Percentiles rank a stretch among this genome's conserved stretches.
phyloP scores from a whole-genome alignment of 352 stramenopile species.

The Phytophthora sp. region DNA sequence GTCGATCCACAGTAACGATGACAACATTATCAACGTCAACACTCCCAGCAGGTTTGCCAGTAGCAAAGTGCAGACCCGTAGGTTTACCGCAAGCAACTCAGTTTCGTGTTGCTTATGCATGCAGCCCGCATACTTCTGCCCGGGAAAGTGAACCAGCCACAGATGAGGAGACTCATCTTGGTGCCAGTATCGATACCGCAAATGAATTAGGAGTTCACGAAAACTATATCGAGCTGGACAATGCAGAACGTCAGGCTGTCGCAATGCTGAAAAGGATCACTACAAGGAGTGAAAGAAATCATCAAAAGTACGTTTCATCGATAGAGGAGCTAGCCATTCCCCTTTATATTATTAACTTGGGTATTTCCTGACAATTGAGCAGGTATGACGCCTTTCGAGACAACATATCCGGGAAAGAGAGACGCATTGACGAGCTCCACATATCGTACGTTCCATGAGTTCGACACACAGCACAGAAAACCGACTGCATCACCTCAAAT shows the following conservation, averaged over 20 bases:
- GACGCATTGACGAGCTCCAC: slow-evolving; percentile 37
- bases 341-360: neutral
- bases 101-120: neutral
- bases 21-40: slow-evolving; percentile 31
- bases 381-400: slow-evolving; percentile 44
- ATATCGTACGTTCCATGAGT: slow-evolving; percentile 30
- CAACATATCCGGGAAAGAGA: slow-evolving; percentile 38
- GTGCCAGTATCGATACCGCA: neutral
- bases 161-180: slow-evolving; percentile 33
- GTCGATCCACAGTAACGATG: slow-evolving; percentile 2
- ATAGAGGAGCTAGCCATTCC: neutral
- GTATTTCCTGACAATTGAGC: neutral
- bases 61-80: neutral
- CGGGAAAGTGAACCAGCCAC: slow-evolving; percentile 42
- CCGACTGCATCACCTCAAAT: neutral
- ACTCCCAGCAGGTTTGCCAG: slow-evolving; percentile 15
- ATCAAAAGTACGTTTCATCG: slow-evolving; percentile 37
- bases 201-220: neutral
- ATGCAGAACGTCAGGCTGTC: slow-evolving; percentile 40
- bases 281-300: slow-evolving; percentile 49
- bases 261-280: slow-evolving; percentile 48
- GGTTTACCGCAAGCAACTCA: neutral
- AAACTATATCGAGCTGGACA: slow-evolving; percentile 14
- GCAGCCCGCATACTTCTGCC: slow-evolving; percentile 34
- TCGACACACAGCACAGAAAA: neutral